Conservation (phyloP, 495 filamentous ascomycete genomes). For the Hypoxylon rickii region DNA sequence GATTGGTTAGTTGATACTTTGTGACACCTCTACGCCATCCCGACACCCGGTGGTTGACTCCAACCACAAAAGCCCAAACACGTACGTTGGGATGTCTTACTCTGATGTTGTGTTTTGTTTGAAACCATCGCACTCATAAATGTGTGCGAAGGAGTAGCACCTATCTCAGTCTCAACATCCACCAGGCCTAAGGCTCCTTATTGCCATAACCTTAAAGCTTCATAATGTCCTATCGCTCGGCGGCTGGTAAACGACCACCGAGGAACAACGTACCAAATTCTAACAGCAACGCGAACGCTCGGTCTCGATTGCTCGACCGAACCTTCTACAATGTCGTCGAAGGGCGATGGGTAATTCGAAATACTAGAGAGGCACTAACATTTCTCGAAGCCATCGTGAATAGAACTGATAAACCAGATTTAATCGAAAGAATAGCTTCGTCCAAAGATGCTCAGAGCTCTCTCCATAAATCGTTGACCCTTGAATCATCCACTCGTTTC, state of each 20-base stretch:
- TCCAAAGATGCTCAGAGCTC: slow-evolving; percentile 52
- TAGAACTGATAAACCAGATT: slow-evolving; percentile 53
- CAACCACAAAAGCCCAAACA: too few relatives aligned
- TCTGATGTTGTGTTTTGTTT: too few relatives aligned
- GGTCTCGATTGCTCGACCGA: slow-evolving; percentile 27
- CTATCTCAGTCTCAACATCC: too few relatives aligned
- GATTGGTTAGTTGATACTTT: background rate
- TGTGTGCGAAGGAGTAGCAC: too few relatives aligned
- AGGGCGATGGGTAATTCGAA: slow-evolving; percentile 33
- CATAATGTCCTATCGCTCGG: too few relatives aligned
- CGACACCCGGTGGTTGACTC: background rate
- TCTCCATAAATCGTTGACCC: slow-evolving; percentile 53
- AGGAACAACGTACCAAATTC: background rate
- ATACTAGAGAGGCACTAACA: slow-evolving; percentile 49
- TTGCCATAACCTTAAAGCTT: too few relatives aligned
- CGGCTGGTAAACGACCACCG: too few relatives aligned
- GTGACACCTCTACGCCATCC: background rate
- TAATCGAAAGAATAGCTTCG: slow-evolving; percentile 60
- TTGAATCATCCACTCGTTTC: slow-evolving; percentile 55
- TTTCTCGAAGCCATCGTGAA: slow-evolving; percentile 65
- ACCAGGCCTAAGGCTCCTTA: too few relatives aligned
- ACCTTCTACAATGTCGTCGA: slow-evolving; percentile 38
- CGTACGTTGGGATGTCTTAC: too few relatives aligned
- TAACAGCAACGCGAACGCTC: background rate
- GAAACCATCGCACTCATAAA: too few relatives aligned